phyloP scores from a whole-genome alignment of 305 asterid genomes.

The Rubia balearica region DNA sequence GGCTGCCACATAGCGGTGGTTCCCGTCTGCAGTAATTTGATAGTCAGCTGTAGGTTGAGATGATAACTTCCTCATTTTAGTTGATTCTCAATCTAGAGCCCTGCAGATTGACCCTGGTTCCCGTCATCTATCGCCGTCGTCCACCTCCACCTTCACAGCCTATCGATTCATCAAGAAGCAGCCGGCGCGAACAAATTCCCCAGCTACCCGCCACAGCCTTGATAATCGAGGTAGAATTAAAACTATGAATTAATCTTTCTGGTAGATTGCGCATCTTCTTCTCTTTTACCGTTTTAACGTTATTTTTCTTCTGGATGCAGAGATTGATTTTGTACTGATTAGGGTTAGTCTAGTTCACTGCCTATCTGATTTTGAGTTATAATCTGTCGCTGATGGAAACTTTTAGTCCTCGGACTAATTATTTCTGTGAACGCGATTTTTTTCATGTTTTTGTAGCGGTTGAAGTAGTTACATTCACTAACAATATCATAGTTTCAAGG shows the following conservation, averaged over 20 bases:
- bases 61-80: not conserved
- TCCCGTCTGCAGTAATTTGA: not conserved
- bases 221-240: constrained; percentile 6
- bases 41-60: not conserved
- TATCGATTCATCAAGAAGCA: not conserved
- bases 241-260: not conserved
- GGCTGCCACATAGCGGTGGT: not conserved
- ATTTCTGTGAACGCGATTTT: not conserved
- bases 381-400: not conserved
- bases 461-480: not conserved
- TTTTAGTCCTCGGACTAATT: not conserved
- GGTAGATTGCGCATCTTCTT: not conserved
- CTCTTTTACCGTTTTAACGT: not conserved
- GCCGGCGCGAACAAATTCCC: not conserved
- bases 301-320: not conserved
- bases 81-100: not conserved
- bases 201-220: not conserved
- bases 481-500: not conserved
- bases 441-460: not conserved
- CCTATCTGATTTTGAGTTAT: not conserved
- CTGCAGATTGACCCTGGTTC: not conserved
- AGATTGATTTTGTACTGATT: not conserved
- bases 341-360: not conserved
- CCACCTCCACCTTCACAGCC: not conserved
- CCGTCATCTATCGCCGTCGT: constrained; percentile 8